phyloP scores from a whole-genome alignment of 768 basidiomycete species.

The Termitomyces sp. region DNA sequence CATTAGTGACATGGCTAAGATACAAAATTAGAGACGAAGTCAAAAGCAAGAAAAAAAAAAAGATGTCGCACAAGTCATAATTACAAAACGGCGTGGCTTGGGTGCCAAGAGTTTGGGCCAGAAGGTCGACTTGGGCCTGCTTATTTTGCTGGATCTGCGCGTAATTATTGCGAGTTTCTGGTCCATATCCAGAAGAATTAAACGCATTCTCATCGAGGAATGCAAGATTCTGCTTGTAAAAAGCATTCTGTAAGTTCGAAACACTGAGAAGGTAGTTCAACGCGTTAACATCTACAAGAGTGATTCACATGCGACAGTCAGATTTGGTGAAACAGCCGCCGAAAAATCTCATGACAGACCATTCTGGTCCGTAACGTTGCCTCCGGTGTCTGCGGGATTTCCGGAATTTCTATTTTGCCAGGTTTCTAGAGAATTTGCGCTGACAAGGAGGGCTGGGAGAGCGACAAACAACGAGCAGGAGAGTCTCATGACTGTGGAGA shows the following conservation, averaged over 20 bases:
- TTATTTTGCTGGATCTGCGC: slow-evolving; percentile 13
- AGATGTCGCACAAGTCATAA: slow-evolving; percentile 39
- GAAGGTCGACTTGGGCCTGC: slow-evolving; percentile 13
- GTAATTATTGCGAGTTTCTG: slow-evolving; percentile 7
- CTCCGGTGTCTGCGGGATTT: background rate
- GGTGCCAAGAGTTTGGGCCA: slow-evolving; percentile 29
- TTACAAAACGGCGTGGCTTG: slow-evolving; percentile 42
- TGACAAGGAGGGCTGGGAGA: background rate
- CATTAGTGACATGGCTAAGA: slow-evolving; percentile 10
- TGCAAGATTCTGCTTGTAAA: slow-evolving; percentile 13
- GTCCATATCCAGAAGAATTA: slow-evolving; percentile 7
- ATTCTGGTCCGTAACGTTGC: slow-evolving; percentile 4
- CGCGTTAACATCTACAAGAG: slow-evolving; percentile 2
- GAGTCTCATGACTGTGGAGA: slow-evolving; percentile 8
- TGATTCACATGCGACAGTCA: background rate
- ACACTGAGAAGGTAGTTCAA: slow-evolving; percentile 12
- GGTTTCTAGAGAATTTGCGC: background rate
- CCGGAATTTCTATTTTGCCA: background rate
- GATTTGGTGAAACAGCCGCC: slow-evolving; percentile 1
- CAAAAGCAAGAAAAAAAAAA: background rate
- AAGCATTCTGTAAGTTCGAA: slow-evolving; percentile 13
- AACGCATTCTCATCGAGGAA: slow-evolving; percentile 13
- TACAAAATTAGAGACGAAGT: background rate
- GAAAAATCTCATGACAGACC: slow-evolving; percentile 6
- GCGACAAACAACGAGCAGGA: slow-evolving; percentile 1